Conservation (phyloP, 148 eudicot species). For the Diospyros lotus region DNA sequence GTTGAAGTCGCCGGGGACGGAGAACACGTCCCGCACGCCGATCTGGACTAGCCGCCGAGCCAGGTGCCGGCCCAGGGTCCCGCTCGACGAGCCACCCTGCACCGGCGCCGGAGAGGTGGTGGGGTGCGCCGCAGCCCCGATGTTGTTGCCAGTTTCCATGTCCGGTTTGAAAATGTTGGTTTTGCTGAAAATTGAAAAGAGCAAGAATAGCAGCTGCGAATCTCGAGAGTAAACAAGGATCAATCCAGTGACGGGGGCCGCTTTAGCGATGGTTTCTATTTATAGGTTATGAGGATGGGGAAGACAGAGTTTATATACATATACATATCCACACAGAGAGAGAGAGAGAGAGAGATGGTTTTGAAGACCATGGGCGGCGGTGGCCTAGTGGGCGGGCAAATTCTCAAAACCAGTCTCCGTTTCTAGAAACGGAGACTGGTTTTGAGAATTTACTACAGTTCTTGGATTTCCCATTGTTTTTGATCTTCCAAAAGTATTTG, state of each 20-base stretch:
- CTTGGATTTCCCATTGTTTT: too few relatives aligned
- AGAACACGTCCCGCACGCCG: constrained; percentile 62
- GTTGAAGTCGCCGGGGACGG: constrained; percentile 82
- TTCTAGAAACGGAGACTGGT: too few relatives aligned
- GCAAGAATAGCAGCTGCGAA: too few relatives aligned
- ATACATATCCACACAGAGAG: not conserved
- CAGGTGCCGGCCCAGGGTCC: constrained; percentile 59
- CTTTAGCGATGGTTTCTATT: not conserved
- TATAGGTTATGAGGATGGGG: not conserved
- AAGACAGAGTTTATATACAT: not conserved
- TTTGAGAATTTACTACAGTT: too few relatives aligned
- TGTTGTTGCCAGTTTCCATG: constrained; percentile 2
- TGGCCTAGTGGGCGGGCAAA: not conserved
- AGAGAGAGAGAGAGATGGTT: not conserved
- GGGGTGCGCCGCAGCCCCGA: not conserved
- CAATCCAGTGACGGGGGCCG: not conserved
- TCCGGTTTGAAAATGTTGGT: not conserved
- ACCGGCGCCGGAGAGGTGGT: not conserved
- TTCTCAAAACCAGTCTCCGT: too few relatives aligned
- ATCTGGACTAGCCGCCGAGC: constrained; percentile 65
- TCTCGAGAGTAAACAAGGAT: not conserved
- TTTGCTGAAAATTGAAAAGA: not conserved
- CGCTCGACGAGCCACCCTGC: constrained; percentile 14
- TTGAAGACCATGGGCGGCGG: not conserved
- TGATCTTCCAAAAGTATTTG: too few relatives aligned